Evolutionary conservation across 2,329 filamentous ascomycete genomes (phyloP).

Genomic region (Diaporthe ilicicola): DNA sequence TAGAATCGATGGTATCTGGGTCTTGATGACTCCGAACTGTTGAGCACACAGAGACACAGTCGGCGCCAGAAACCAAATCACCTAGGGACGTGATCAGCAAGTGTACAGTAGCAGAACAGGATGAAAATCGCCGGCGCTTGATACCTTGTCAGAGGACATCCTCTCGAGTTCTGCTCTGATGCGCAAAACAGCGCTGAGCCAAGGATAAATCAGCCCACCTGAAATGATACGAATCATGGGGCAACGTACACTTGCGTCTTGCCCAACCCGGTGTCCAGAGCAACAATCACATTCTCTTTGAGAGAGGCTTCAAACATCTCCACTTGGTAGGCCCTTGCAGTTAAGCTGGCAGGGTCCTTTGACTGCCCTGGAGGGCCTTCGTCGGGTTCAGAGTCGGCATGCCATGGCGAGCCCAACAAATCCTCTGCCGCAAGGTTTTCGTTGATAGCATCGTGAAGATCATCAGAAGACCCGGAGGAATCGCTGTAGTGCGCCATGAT

Average conservation of each 20-base stretch:
- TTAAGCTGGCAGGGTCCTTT: slow-evolving; percentile 41
- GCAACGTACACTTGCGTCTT: slow-evolving; percentile 77
- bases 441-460: slow-evolving; percentile 72
- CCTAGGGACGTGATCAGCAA: slow-evolving; percentile 45
- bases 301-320: slow-evolving; percentile 80
- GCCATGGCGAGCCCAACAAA: slow-evolving; percentile 20
- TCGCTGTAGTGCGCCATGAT: slow-evolving; percentile 31
- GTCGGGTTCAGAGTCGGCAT: background rate
- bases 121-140: background rate
- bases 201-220: slow-evolving; percentile 1
- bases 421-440: slow-evolving; percentile 79
- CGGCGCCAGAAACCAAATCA: slow-evolving; percentile 78
- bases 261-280: slow-evolving; percentile 82
- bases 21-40: slow-evolving; percentile 67
- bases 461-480: slow-evolving; percentile 15
- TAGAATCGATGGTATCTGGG: slow-evolving; percentile 67
- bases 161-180: slow-evolving; percentile 71
- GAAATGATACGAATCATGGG: background rate
- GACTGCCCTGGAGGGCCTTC: background rate
- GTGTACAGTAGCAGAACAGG: background rate
- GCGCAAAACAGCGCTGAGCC: slow-evolving; percentile 69
- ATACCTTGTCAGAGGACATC: slow-evolving; percentile 62
- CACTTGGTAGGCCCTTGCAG: slow-evolving; percentile 71
- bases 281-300: slow-evolving; percentile 75
- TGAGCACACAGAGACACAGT: slow-evolving; percentile 74